Conservation (phyloP, 164 flowering plant genomes). For the Aristolochia fimbriata region DNA sequence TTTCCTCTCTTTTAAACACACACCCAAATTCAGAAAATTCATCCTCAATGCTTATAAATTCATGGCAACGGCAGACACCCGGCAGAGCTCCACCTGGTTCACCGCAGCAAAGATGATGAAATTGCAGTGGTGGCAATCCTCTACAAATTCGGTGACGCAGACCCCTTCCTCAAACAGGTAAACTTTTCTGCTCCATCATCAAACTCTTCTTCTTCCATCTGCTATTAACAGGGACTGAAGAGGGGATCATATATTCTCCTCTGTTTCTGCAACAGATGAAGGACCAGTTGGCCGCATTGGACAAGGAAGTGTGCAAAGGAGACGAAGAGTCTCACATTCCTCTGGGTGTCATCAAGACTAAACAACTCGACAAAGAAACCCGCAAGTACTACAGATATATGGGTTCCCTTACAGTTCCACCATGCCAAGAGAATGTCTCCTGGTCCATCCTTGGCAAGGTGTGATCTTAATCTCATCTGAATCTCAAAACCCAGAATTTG, state of each 20-base stretch:
- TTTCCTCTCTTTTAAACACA: not conserved
- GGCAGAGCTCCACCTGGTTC: conserved; percentile 62
- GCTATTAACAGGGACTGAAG: no score
- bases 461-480: not conserved
- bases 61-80: conserved; percentile 22
- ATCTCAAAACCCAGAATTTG: not conserved
- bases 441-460: conserved; percentile 57
- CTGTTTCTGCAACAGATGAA: conserved; percentile 16
- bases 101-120: conserved; percentile 26
- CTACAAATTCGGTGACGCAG: conserved; percentile 27
- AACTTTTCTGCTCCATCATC: not conserved
- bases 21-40: not conserved
- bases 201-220: not conserved
- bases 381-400: conserved; percentile 49
- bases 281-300: conserved; percentile 16
- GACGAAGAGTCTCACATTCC: conserved; percentile 22
- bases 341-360: conserved; percentile 19
- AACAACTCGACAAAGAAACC: conserved; percentile 16
- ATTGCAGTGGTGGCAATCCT: conserved; percentile 41
- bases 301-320: conserved; percentile 16
- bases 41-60: not conserved
- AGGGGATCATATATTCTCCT: no score
- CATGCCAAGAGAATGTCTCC: conserved; percentile 39
- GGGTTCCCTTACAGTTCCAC: conserved; percentile 53
- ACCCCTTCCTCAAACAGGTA: conserved; percentile 42